Percentiles rank a stretch among this genome's conserved stretches.
Conservation (phyloP, 345 rosid species). For the Syzygium jambos region DNA sequence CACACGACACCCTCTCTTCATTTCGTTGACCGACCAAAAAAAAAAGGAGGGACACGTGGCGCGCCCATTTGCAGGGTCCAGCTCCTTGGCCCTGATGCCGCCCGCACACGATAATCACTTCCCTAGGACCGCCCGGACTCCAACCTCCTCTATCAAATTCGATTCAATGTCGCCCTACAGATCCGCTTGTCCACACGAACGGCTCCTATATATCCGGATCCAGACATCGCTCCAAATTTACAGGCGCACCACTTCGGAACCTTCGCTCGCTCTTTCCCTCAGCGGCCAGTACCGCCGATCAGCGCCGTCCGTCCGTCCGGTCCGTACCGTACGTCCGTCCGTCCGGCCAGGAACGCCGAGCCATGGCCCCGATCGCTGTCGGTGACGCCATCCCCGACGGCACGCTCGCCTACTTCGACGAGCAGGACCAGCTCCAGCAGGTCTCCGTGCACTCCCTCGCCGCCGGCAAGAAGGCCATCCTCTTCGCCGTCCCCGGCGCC, state of each 20-base stretch:
- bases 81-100: neutral
- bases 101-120: too few relatives aligned
- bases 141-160: neutral
- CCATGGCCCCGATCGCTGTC: conserved; percentile 81
- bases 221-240: neutral
- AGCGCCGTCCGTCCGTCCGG: too few relatives aligned
- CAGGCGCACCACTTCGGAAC: neutral
- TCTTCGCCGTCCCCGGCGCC: conserved; percentile 98
- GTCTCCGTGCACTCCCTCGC: conserved; percentile 76
- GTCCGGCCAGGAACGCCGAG: neutral
- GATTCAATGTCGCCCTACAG: neutral
- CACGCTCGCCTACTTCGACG: conserved; percentile 74
- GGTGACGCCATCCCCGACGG: conserved; percentile 83
- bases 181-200: neutral
- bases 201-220: neutral
- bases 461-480: conserved; percentile 71
- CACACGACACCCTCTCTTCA: neutral
- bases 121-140: conserved; percentile 1
- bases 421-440: conserved; percentile 67
- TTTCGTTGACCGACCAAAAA: neutral
- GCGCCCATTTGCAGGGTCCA: neutral
- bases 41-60: neutral
- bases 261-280: neutral
- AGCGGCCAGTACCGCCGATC: neutral
- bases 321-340: neutral